Conservation (phyloP, 106 monocot species). For the Dendrobium nobile region DNA sequence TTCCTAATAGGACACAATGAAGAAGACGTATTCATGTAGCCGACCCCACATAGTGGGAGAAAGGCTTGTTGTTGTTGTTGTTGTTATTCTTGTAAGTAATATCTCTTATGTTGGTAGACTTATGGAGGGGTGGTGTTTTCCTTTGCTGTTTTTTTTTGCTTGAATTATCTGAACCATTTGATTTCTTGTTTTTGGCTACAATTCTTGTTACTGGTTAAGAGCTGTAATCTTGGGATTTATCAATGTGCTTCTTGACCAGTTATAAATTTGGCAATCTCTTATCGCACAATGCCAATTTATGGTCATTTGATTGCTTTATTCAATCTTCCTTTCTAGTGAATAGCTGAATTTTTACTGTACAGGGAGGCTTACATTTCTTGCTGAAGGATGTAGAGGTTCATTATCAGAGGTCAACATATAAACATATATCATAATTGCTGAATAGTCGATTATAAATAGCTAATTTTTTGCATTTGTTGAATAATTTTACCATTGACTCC, state of each 20-base stretch:
- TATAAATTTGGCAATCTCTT: background rate
- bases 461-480: background rate
- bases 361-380: slow-evolving; percentile 90
- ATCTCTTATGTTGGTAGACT: background rate
- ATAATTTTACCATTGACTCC: background rate
- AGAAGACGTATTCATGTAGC: too few relatives aligned
- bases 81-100: background rate
- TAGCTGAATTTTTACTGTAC: slow-evolving; percentile 26
- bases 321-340: background rate
- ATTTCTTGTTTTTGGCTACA: background rate
- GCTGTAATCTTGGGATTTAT: background rate
- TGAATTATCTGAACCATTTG: background rate
- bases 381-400: slow-evolving; percentile 98
- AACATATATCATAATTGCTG: slow-evolving; percentile 6
- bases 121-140: background rate
- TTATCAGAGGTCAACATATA: slow-evolving; percentile 74
- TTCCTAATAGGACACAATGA: too few relatives aligned
- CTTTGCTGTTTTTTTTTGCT: background rate
- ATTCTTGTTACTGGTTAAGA: background rate
- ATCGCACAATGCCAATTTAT: background rate
- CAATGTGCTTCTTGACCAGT: background rate
- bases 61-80: too few relatives aligned
- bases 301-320: background rate
- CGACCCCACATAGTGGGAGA: too few relatives aligned
- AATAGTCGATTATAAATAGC: background rate